These are phyloP conservation scores for Conringia planisiliqua DNA, from an alignment of 345 rosid species.

Conservation along the genomic window DNA sequence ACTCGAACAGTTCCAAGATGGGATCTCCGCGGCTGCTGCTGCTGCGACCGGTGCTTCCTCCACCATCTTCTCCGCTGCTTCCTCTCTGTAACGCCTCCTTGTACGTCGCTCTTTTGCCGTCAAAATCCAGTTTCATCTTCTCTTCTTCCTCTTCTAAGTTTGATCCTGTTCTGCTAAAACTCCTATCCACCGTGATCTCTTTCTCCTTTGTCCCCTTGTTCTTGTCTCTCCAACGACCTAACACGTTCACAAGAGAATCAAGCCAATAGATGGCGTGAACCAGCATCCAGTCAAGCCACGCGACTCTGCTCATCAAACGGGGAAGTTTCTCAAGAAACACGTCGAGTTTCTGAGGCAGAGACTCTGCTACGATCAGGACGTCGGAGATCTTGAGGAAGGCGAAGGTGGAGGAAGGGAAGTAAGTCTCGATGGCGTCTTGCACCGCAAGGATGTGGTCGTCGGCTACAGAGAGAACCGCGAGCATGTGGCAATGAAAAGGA, in stretches of 20 bases:
- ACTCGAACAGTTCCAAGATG: constrained; percentile 51
- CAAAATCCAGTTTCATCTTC: neutral
- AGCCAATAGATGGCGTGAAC: constrained; percentile 40
- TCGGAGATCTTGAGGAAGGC: constrained; percentile 46
- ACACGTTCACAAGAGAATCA: constrained; percentile 22
- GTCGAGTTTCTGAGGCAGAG: constrained; percentile 52
- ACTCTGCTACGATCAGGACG: constrained; percentile 37
- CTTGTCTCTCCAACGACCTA: constrained; percentile 34
- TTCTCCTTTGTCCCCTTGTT: constrained; percentile 46
- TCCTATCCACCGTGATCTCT: constrained; percentile 44
- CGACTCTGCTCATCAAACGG: constrained; percentile 26
- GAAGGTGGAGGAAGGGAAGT: constrained; percentile 48
- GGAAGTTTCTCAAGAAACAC: constrained; percentile 31
- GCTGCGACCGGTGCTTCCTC: constrained; percentile 14
- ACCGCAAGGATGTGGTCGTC: constrained; percentile 52
- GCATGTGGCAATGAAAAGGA: constrained; percentile 33
- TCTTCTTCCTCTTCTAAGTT: constrained; percentile 1
- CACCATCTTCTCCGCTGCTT: constrained; percentile 25
- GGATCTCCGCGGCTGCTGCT: constrained; percentile 28
- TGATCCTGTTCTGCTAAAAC: constrained; percentile 30
- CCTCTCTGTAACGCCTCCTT: constrained; percentile 58
- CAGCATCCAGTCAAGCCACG: constrained; percentile 37
- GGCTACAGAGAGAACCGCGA: constrained; percentile 34
- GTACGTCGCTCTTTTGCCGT: constrained; percentile 32
- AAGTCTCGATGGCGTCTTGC: constrained; percentile 37